These are phyloP conservation scores for Primulina huaijiensis DNA, from an alignment of 257 asterid species.

Conservation along the genomic window DNA sequence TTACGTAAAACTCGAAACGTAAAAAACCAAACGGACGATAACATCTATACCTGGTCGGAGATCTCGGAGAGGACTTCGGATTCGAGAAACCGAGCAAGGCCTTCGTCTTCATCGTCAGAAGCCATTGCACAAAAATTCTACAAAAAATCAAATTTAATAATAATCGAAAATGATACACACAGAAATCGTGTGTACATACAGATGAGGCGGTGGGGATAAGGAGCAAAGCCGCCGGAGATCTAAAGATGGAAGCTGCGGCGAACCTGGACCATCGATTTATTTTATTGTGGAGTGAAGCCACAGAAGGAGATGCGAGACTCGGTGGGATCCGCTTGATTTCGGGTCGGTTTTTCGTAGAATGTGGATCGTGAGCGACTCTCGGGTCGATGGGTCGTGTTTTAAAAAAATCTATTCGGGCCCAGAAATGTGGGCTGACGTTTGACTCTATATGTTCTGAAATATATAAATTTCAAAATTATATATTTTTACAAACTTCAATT, in stretches of 20 bases:
- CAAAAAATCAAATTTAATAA: no score
- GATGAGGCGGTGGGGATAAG: conserved; percentile 12
- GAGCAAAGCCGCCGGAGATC: conserved; percentile 15
- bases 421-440: background rate
- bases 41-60: conserved; percentile 58
- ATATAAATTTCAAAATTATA: no score
- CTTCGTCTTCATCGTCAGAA: conserved; percentile 83
- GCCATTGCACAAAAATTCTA: conserved; percentile 41
- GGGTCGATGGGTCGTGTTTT: background rate
- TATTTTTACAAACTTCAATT: no score
- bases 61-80: conserved; percentile 62
- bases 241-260: conserved; percentile 8
- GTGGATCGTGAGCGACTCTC: background rate
- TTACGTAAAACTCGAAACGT: background rate
- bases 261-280: conserved; percentile 10
- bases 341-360: background rate
- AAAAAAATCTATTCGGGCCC: background rate
- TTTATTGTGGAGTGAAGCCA: background rate
- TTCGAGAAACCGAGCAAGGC: conserved; percentile 79
- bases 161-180: background rate
- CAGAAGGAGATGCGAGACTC: background rate
- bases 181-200: background rate
- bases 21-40: background rate
- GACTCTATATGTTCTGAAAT: no score
- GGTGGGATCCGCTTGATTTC: background rate